Evolutionary conservation across 2,329 filamentous ascomycete genomes (phyloP), one percentile per base, ranked within the genome.

Genomic region (Aspergillus sp.): DNA sequence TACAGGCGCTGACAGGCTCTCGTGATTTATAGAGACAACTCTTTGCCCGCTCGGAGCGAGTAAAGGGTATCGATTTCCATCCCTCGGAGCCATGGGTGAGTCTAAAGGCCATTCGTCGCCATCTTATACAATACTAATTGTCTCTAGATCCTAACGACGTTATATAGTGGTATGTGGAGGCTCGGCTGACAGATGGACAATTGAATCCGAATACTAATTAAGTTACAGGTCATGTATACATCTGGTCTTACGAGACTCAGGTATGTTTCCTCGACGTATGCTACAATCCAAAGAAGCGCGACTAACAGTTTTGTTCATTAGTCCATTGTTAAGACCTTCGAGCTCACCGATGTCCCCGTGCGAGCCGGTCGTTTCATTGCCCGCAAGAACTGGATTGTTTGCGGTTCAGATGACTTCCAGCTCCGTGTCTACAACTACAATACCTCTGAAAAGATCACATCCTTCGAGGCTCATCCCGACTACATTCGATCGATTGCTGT

Each of bases 371-470:
- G 93, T 59, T 98, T 98, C 70, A 82, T 98, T 64, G 88, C 93
- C 57, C 82, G 93, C 61, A 98, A 98, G 82, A 98, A 97, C 72
- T 98, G 93, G 93, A 94, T 95, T 59, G 88, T 94, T 46, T 93
- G 88, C 72, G 93, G 93, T 64, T 91, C 85, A 57, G 88, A 94
- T 73, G 88, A 95, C 74, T 98, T 94, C 73, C 80, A 85, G 62
- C 67, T 85, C 51, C 86, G 91, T 59, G 87, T 94, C 54, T 94
- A 95, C 80, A 97, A 98, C 75, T 98, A 97, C 79, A 97, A 98
- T 74, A 98, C 93, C 45, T 94, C 88, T 50, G 93, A 98, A 73
- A 97, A 96, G 80, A 93, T 97, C 62, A 91, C 89, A 45, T 87
- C 87, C 10, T 97, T 96, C 70, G 91, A 97, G 73, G 91, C 90